Evolutionary conservation across 2,329 filamentous ascomycete genomes (phyloP).

Genomic region (Thyridium curvatum): DNA sequence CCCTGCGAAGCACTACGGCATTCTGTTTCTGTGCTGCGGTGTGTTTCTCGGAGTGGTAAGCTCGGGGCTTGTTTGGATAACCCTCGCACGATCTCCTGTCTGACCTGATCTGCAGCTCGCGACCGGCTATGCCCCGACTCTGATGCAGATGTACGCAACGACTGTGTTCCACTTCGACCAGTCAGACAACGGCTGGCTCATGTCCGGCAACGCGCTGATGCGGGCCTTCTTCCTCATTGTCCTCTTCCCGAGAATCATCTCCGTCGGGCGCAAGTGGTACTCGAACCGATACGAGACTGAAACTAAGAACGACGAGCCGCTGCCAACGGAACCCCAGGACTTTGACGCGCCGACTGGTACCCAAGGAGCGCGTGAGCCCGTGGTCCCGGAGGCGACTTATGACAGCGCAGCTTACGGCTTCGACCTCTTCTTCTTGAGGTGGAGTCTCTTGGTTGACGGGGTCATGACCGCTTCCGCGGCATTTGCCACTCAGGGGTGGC

Average conservation of each 20-base stretch:
- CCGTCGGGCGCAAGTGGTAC: slow-evolving; percentile 32
- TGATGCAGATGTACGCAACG: slow-evolving; percentile 52
- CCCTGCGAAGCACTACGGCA: slow-evolving; percentile 48
- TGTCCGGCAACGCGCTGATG: slow-evolving; percentile 42
- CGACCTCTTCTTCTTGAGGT: slow-evolving; percentile 55
- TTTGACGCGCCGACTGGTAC: slow-evolving; percentile 26
- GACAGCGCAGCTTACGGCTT: slow-evolving; percentile 38
- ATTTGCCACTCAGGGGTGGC: slow-evolving; percentile 52
- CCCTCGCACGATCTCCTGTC: not conserved
- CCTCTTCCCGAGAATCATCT: slow-evolving; percentile 42
- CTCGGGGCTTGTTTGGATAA: too few relatives aligned
- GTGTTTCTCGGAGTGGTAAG: slow-evolving; percentile 55
- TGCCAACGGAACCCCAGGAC: slow-evolving; percentile 23
- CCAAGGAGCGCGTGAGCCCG: slow-evolving; percentile 31
- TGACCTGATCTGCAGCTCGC: slow-evolving; percentile 33
- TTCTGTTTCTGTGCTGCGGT: slow-evolving; percentile 55
- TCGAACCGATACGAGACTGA: slow-evolving; percentile 5
- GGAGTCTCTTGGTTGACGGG: slow-evolving; percentile 54
- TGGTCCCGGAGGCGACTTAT: slow-evolving; percentile 16
- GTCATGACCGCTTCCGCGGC: slow-evolving; percentile 51
- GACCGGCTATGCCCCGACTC: slow-evolving; percentile 56
- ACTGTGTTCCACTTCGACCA: slow-evolving; percentile 43
- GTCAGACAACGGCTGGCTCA: slow-evolving; percentile 44
- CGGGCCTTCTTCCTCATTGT: slow-evolving; percentile 45
- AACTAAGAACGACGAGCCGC: slow-evolving; percentile 2